Evolutionary conservation across 225 moss, liverwort and hornwort species (phyloP).

Genomic region (Marchantia paleacea): DNA sequence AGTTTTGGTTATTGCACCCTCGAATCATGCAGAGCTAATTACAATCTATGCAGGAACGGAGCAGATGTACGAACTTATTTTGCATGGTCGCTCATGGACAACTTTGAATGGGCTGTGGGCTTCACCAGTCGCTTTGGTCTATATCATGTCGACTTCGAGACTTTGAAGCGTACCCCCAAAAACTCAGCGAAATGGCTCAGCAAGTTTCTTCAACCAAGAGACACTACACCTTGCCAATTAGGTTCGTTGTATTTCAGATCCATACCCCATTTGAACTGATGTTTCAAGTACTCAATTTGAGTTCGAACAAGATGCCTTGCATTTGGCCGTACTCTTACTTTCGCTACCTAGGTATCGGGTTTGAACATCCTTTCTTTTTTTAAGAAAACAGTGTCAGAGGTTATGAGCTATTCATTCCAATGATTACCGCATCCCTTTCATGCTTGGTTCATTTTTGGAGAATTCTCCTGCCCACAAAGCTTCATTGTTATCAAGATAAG

Average conservation of each 20-base stretch:
- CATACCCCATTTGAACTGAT: not conserved
- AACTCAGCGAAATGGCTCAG: slow-evolving; percentile 70
- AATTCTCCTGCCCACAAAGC: not conserved
- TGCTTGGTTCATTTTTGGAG: too few relatives aligned
- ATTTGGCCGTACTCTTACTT: not conserved
- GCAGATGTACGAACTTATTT: slow-evolving; percentile 77
- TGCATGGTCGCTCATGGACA: slow-evolving; percentile 85
- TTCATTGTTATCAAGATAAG: not conserved
- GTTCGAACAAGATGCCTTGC: not conserved
- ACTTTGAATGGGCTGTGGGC: slow-evolving; percentile 79
- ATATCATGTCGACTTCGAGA: slow-evolving; percentile 61
- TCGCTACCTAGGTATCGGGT: not conserved
- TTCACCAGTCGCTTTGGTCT: slow-evolving; percentile 66
- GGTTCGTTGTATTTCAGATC: slow-evolving; percentile 12
- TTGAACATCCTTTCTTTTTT: not conserved
- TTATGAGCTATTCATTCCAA: too few relatives aligned
- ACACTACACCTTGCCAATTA: slow-evolving; percentile 15
- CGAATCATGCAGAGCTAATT: too few relatives aligned
- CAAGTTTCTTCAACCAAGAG: slow-evolving; percentile 34
- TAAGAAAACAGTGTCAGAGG: too few relatives aligned
- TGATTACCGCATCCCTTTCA: too few relatives aligned
- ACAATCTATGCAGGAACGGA: slow-evolving; percentile 55
- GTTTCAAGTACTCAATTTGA: not conserved
- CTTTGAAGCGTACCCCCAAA: slow-evolving; percentile 58
- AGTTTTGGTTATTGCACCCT: too few relatives aligned